phyloP scores from a whole-genome alignment of 2,329 filamentous ascomycete species.

The Aureobasidium melanogenum region DNA sequence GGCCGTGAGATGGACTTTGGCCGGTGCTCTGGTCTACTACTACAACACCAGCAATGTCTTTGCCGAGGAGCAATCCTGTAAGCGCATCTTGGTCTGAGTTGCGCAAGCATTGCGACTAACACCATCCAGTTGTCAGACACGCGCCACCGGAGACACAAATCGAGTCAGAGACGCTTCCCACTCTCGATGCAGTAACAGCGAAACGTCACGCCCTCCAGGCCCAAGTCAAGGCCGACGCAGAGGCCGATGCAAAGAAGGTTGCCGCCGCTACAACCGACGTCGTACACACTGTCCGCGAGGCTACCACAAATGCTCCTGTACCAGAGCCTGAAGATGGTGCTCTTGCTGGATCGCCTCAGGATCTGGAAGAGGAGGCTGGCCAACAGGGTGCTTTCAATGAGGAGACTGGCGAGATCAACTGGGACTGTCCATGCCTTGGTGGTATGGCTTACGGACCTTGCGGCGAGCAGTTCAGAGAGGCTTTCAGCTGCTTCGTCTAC shows the following conservation, averaged over 20 bases:
- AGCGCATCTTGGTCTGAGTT: constrained; percentile 25
- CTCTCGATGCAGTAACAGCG: constrained; percentile 36
- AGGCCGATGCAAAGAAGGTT: constrained; percentile 19
- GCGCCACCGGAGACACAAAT: constrained; percentile 32
- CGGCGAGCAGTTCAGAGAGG: constrained; percentile 87
- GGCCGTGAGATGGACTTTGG: constrained; percentile 64
- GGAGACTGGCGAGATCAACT: constrained; percentile 99
- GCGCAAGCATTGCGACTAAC: constrained; percentile 13
- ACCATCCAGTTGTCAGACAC: constrained; percentile 21
- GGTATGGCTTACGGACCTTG: constrained; percentile 97
- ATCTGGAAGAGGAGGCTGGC: constrained; percentile 69
- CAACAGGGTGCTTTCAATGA: constrained; percentile 94
- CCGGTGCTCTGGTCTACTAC: constrained; percentile 72
- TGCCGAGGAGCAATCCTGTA: constrained; percentile 72
- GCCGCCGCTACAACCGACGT: constrained; percentile 11
- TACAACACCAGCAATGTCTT: constrained; percentile 88
- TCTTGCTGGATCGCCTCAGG: constrained; percentile 36
- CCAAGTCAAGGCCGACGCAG: constrained; percentile 23
- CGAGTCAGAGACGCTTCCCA: constrained; percentile 33
- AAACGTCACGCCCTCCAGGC: constrained; percentile 29
- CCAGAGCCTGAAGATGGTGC: constrained; percentile 20
- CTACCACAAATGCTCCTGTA: constrained; percentile 14
- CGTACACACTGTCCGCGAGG: not conserved
- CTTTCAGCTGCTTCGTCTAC: constrained; percentile 98
- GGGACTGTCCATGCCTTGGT: constrained; percentile 95